Percentiles rank a stretch among this genome's conserved stretches.
phyloP scores from a whole-genome alignment of 805 yeast genomes.

The Suhomyces canberraensis region DNA sequence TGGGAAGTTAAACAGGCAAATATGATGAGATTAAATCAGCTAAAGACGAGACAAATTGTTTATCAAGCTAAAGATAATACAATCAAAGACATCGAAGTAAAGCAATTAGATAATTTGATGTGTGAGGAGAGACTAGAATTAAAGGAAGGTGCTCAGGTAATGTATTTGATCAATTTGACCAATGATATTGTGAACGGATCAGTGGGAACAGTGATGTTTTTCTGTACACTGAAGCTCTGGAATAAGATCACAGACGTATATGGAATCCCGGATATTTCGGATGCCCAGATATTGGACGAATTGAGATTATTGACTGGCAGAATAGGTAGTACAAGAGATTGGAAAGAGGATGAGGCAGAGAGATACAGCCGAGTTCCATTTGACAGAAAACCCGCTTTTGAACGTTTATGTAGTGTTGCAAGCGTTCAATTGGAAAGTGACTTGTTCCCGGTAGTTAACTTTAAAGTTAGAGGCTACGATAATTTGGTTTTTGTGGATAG shows the following conservation, averaged over 20 bases:
- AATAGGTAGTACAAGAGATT: conserved; percentile 18
- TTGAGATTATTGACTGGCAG: conserved; percentile 18
- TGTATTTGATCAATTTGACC: conserved; percentile 75
- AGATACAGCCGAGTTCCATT: conserved; percentile 19
- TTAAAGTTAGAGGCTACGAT: conserved; percentile 33
- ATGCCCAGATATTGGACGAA: conserved; percentile 22
- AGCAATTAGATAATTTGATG: conserved; percentile 59
- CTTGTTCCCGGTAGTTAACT: conserved; percentile 46
- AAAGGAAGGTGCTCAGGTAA: conserved; percentile 89
- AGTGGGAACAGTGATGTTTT: conserved; percentile 69
- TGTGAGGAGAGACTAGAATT: conserved; percentile 62
- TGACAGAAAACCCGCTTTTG: conserved; percentile 23
- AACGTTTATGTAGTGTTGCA: conserved; percentile 19
- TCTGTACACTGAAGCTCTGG: conserved; percentile 32
- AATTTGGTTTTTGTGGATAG: conserved; percentile 31
- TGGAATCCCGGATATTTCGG: conserved; percentile 14
- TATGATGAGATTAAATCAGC: conserved; percentile 26
- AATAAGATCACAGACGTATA: conserved; percentile 23
- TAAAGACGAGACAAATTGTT: conserved; percentile 45
- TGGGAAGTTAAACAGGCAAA: conserved; percentile 82
- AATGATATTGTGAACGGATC: conserved; percentile 90
- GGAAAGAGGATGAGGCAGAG: conserved; percentile 16
- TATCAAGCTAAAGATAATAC: conserved; percentile 44
- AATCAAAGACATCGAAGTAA: conserved; percentile 15
- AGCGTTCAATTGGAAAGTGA: conserved; percentile 17